Percentiles rank a stretch among this genome's conserved stretches.
Evolutionary conservation across 345 rosid genomes (phyloP).

Genomic region (Eucalyptus virginea): DNA sequence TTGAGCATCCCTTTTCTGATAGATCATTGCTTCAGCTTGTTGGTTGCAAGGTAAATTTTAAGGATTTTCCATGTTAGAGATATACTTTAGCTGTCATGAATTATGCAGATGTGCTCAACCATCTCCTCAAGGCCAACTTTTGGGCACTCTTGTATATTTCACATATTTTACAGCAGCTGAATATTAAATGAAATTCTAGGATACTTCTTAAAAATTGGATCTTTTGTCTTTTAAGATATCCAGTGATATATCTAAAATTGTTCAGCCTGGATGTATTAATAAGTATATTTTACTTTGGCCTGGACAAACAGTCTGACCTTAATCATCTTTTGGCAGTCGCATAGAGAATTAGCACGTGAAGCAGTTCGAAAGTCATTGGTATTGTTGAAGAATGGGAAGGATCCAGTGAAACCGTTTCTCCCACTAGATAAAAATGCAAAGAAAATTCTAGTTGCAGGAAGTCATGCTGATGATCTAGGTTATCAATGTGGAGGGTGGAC

Average conservation of each 20-base stretch:
- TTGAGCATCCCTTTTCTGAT: slow-evolving; percentile 63
- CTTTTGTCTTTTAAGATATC: not conserved
- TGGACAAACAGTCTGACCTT: not conserved
- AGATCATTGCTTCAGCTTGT: slow-evolving; percentile 52
- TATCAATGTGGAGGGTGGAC: slow-evolving; percentile 97
- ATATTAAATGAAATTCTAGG: not conserved
- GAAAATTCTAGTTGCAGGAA: slow-evolving; percentile 64
- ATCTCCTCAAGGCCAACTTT: not conserved
- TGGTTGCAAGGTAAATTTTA: slow-evolving; percentile 62
- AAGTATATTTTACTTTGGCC: not conserved
- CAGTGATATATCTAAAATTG: not conserved
- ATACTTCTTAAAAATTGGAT: not conserved
- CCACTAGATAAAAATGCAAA: slow-evolving; percentile 57
- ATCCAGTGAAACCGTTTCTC: slow-evolving; percentile 33
- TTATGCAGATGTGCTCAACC: not conserved
- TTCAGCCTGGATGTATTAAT: not conserved
- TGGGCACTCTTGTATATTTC: not conserved
- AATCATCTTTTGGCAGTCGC: slow-evolving; percentile 34
- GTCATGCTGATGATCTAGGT: slow-evolving; percentile 86
- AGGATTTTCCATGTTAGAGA: not conserved
- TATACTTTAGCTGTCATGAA: not conserved
- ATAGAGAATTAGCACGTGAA: slow-evolving; percentile 65
- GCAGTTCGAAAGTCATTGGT: slow-evolving; percentile 88
- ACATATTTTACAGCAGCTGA: not conserved
- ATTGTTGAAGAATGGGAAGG: slow-evolving; percentile 74